Percentiles rank a stretch among this genome's conserved stretches.
Conservation (phyloP, 306 rosid genomes). For the Potentilla sterilis region DNA sequence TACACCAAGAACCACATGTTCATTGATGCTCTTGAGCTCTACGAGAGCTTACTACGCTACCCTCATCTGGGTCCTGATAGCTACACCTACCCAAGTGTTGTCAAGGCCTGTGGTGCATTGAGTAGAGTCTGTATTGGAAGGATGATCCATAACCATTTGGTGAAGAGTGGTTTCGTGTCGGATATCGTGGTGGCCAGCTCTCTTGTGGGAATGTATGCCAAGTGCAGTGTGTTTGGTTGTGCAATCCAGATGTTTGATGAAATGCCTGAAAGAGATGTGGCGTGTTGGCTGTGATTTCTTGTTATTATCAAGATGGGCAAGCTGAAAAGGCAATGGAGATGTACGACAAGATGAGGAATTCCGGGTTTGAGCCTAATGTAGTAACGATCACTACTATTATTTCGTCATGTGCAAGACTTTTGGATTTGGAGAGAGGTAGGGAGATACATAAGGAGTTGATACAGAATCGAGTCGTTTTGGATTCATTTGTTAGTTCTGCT, state of each 20-base stretch:
- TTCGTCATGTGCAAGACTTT: constrained; percentile 64
- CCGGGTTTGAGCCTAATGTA: constrained; percentile 56
- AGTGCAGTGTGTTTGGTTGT: constrained; percentile 47
- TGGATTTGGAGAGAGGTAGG: constrained; percentile 67
- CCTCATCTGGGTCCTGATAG: constrained; percentile 49
- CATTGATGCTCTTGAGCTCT: constrained; percentile 58
- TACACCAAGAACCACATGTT: constrained; percentile 65
- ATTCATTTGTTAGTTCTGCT: constrained; percentile 53
- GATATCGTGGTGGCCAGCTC: constrained; percentile 69
- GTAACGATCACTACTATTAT: constrained; percentile 55
- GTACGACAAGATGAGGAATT: constrained; percentile 56
- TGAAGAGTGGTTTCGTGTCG: constrained; percentile 49
- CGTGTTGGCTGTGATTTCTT: constrained; percentile 74
- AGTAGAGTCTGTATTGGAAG: constrained; percentile 44
- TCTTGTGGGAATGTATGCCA: constrained; percentile 61
- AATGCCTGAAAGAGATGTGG: constrained; percentile 72
- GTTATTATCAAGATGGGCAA: constrained; percentile 61
- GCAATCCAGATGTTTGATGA: constrained; percentile 61
- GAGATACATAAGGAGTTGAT: constrained; percentile 58
- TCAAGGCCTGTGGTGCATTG: constrained; percentile 67
- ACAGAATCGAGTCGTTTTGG: constrained; percentile 29
- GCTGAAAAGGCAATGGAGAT: constrained; percentile 46
- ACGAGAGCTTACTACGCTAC: constrained; percentile 34
- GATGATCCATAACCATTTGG: constrained; percentile 48
- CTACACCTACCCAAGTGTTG: constrained; percentile 69